These are phyloP conservation scores for Neopestalotiopsis sp. DNA, from an alignment of 2,329 filamentous ascomycete species.

Conservation along the genomic window DNA sequence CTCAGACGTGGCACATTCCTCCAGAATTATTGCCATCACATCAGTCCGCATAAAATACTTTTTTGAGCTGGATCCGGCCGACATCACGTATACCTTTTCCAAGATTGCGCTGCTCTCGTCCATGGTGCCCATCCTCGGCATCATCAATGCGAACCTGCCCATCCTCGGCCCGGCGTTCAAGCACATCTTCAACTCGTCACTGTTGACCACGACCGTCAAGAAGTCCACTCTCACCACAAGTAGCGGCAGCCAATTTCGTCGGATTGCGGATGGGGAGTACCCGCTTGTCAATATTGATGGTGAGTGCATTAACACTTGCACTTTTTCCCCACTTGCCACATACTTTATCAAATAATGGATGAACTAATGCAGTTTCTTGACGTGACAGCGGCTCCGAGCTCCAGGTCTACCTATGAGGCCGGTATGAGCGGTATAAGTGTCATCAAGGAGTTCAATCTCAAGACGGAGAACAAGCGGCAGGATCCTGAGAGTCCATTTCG, in stretches of 20 bases:
- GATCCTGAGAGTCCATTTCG: background rate
- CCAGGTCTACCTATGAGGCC: background rate
- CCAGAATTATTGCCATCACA: conserved; percentile 22
- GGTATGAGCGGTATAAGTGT: background rate
- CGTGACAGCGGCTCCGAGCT: background rate
- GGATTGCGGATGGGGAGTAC: conserved; percentile 15
- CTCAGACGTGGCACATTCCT: background rate
- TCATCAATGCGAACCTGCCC: conserved; percentile 30
- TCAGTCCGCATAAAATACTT: conserved; percentile 25
- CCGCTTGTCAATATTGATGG: conserved; percentile 16
- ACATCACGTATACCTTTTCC: conserved; percentile 23
- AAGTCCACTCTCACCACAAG: conserved; percentile 14
- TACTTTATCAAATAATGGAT: background rate
- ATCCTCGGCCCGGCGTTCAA: conserved; percentile 24
- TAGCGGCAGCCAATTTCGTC: conserved; percentile 15
- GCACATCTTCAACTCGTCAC: conserved; percentile 19
- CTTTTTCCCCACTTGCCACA: background rate
- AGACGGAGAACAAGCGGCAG: background rate
- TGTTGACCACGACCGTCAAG: conserved; percentile 9
- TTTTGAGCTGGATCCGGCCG: conserved; percentile 21
- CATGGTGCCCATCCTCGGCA: conserved; percentile 28
- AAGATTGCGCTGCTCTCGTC: conserved; percentile 21
- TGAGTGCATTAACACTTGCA: background rate
- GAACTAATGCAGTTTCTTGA: background rate
- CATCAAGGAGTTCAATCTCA: background rate